Evolutionary conservation across 495 filamentous ascomycete species (phyloP).

Genomic region (Chaetomidium leptoderma): DNA sequence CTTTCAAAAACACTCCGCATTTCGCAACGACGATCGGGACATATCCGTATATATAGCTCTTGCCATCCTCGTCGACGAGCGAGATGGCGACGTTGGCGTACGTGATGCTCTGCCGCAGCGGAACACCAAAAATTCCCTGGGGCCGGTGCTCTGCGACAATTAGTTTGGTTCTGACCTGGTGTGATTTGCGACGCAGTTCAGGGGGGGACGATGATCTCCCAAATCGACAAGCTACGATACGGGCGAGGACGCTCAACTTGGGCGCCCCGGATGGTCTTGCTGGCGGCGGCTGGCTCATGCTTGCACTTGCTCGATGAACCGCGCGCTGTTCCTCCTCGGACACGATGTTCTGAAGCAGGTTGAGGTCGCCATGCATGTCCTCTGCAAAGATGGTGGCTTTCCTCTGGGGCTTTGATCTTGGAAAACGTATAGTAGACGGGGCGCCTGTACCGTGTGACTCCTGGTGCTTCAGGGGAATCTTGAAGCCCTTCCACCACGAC

Average conservation of each 20-base stretch:
- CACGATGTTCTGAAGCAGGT: slow-evolving; percentile 16
- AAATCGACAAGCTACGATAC: slow-evolving; percentile 21
- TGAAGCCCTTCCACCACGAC: slow-evolving; percentile 91
- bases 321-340: slow-evolving; percentile 16
- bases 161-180: slow-evolving; percentile 19
- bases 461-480: slow-evolving; percentile 66
- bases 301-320: slow-evolving; percentile 33
- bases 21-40: slow-evolving; percentile 98
- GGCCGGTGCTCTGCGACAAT: slow-evolving; percentile 37
- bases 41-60: slow-evolving; percentile 98
- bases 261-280: slow-evolving; percentile 7
- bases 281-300: slow-evolving; percentile 23
- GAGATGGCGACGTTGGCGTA: slow-evolving; percentile 99
- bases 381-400: slow-evolving; percentile 21
- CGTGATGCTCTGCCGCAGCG: slow-evolving; percentile 87
- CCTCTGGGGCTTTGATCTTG: slow-evolving; percentile 12
- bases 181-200: slow-evolving; percentile 11
- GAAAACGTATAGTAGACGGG: slow-evolving; percentile 18
- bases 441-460: slow-evolving; percentile 66
- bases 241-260: slow-evolving; percentile 23
- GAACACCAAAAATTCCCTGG: slow-evolving; percentile 83
- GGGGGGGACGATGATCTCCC: slow-evolving; percentile 13
- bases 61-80: slow-evolving; percentile 80
- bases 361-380: slow-evolving; percentile 21
- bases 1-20: slow-evolving; percentile 95